Conservation (phyloP, 2,329 filamentous ascomycete genomes). For the Conoideocrella luteorostrata region DNA sequence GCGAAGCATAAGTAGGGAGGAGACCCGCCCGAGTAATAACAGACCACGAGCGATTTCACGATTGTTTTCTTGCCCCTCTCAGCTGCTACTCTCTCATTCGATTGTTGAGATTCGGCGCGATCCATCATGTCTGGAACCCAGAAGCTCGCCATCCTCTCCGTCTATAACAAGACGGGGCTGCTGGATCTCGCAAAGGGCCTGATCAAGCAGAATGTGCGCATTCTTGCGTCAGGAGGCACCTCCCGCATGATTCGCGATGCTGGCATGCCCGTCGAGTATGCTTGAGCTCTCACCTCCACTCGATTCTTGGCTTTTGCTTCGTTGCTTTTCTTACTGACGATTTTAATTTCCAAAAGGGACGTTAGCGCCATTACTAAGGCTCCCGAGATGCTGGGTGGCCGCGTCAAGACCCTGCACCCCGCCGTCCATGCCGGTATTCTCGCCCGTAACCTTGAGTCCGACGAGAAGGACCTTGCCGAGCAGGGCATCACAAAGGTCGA, state of each 20-base stretch:
- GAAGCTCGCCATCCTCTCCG: slow-evolving; percentile 83
- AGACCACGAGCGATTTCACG: no score
- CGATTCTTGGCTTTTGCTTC: background rate
- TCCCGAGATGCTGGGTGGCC: slow-evolving; percentile 89
- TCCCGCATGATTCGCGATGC: slow-evolving; percentile 95
- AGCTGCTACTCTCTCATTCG: no score
- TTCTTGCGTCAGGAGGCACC: slow-evolving; percentile 91
- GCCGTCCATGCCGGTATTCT: slow-evolving; percentile 88
- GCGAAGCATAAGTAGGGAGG: no score
- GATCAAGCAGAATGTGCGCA: slow-evolving; percentile 79
- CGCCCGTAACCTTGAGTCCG: slow-evolving; percentile 85
- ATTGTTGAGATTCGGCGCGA: no score
- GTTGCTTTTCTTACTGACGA: background rate
- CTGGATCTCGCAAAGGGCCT: slow-evolving; percentile 89
- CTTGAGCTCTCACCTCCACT: background rate
- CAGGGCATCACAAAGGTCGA: slow-evolving; percentile 94
- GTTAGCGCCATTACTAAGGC: slow-evolving; percentile 95
- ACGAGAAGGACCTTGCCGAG: slow-evolving; percentile 93
- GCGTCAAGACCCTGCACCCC: slow-evolving; percentile 87
- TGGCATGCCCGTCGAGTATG: slow-evolving; percentile 89
- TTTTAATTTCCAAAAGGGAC: slow-evolving; percentile 54
- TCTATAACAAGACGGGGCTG: slow-evolving; percentile 97
- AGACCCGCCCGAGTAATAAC: no score
- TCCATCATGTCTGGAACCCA: slow-evolving; percentile 36
- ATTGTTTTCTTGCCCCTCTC: no score